These are phyloP conservation scores for Cutaneotrichosporon cavernicola DNA, from an alignment of 1,284 basidiomycete genomes.

Conservation along the genomic window DNA sequence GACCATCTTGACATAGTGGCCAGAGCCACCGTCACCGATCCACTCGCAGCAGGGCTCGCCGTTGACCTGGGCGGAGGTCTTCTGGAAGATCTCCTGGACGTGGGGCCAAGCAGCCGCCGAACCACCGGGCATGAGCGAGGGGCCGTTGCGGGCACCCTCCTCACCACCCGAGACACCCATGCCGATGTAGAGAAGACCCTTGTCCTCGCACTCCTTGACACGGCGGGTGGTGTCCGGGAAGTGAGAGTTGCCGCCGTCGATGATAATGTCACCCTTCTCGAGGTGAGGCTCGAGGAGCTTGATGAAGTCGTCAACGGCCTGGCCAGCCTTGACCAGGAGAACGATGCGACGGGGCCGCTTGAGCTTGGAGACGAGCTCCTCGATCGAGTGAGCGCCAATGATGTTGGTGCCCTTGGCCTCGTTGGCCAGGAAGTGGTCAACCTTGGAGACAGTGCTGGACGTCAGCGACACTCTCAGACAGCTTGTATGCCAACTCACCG, in stretches of 20 bases:
- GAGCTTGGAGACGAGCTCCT: conserved; percentile 70
- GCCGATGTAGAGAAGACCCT: conserved; percentile 95
- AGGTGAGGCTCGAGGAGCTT: conserved; percentile 59
- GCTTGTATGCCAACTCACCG: conserved; percentile 55
- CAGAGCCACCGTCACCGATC: conserved; percentile 97
- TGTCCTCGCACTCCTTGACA: conserved; percentile 84
- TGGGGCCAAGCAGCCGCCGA: conserved; percentile 88
- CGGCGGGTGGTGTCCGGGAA: conserved; percentile 98
- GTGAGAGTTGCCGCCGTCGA: conserved; percentile 99
- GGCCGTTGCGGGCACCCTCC: conserved; percentile 96
- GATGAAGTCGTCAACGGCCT: conserved; percentile 63
- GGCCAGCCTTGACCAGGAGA: conserved; percentile 72
- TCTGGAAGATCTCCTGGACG: conserved; percentile 99
- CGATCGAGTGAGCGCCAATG: conserved; percentile 87
- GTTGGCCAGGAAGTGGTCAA: conserved; percentile 91
- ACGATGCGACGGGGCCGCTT: conserved; percentile 74
- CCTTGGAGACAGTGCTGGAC: conserved; percentile 78
- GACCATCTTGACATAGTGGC: conserved; percentile 76
- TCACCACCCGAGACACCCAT: conserved; percentile 99
- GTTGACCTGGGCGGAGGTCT: conserved; percentile 89
- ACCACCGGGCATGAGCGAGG: conserved; percentile 99
- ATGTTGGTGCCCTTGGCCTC: conserved; percentile 98
- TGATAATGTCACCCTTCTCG: conserved; percentile 83
- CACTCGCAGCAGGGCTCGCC: conserved; percentile 99
- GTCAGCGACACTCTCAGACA: background rate